Evolutionary conservation across 2,329 filamentous ascomycete genomes (phyloP), one percentile per base, ranked within the genome.

Genomic region (Stagonosporopsis vannaccii): DNA sequence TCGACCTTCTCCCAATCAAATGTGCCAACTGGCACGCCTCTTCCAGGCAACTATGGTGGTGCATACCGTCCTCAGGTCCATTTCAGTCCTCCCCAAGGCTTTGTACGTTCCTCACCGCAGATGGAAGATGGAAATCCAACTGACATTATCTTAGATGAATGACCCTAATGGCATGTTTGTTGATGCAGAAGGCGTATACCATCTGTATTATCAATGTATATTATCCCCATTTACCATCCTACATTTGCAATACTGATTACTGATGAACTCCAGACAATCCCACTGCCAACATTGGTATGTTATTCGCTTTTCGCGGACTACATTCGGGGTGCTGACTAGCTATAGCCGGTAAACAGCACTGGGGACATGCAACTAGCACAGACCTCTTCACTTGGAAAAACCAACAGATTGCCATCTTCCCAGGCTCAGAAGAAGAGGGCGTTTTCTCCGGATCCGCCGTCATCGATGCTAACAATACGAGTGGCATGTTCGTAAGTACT

Each of bases 371-470:
- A 2, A 88, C 86, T 1, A 85, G 82, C 28, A 66, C 74, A 13
- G 86, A 90, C 63, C 75, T 89, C 1, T 88, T 86, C 63, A 82
- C 84, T 56, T 90, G 87, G 87, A 77, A 77, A 1, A 88, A 89
- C 60, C 86, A 89, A 65, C 82, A 83, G 5, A 85, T 89, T 60
- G 86, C 86, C 9, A 75, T 90, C 73, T 77, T 72, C 80, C 85
- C 85, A 35, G 80, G 79, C 59, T 81, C 84, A 1, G 84, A 83
- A 48, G 81, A 82, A 22, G 79, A 79, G 36, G 81, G 79, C 28
- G 86, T 80, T 35, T 83, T 81, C 64, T 81, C 73, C 1, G 83
- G 85, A 22, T 86, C 82, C 43, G 80, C 78, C 6, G 85, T 89
- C 0, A 75, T 86, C 20, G 87, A 90, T 65, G 71, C 71, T 11